phyloP scores from a whole-genome alignment of 768 basidiomycete species.

The Dentipellis fragilis region DNA sequence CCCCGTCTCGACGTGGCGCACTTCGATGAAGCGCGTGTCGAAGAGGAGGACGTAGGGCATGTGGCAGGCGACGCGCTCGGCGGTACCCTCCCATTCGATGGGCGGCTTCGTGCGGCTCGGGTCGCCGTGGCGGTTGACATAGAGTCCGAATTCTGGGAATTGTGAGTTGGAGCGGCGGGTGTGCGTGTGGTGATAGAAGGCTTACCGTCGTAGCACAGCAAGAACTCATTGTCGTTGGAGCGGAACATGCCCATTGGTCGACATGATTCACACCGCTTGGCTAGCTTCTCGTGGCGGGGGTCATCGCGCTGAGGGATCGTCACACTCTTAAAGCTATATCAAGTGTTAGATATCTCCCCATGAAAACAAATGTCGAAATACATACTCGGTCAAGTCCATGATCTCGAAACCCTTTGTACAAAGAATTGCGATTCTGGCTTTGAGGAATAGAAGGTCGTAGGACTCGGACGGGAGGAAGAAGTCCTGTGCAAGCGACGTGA shows the following conservation, averaged over 20 bases:
- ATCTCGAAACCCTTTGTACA: constrained; percentile 95
- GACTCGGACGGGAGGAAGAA: constrained; percentile 92
- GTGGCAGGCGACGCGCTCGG: constrained; percentile 83
- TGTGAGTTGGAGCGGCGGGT: not conserved
- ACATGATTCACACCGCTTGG: constrained; percentile 73
- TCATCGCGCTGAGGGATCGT: constrained; percentile 83
- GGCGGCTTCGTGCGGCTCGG: constrained; percentile 60
- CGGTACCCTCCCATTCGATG: constrained; percentile 93
- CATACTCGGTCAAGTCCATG: constrained; percentile 90
- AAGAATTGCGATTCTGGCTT: constrained; percentile 86
- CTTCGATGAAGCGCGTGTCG: constrained; percentile 84
- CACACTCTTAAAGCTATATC: constrained; percentile 67
- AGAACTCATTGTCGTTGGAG: constrained; percentile 76
- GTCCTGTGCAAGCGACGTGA: constrained; percentile 32
- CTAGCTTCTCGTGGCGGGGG: constrained; percentile 51
- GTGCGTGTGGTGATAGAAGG: not conserved
- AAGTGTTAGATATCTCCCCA: constrained; percentile 1
- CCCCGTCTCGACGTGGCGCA: constrained; percentile 75
- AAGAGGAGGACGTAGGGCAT: constrained; percentile 83
- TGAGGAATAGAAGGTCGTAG: constrained; percentile 84
- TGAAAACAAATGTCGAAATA: not conserved
- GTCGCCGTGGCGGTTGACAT: constrained; percentile 87
- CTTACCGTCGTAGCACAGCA: constrained; percentile 82
- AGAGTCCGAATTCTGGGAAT: constrained; percentile 74
- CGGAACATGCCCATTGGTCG: constrained; percentile 88